These are phyloP conservation scores for Balamuthia mandrillaris DNA, from an alignment of 208 protist genomes.

Conservation along the genomic window DNA sequence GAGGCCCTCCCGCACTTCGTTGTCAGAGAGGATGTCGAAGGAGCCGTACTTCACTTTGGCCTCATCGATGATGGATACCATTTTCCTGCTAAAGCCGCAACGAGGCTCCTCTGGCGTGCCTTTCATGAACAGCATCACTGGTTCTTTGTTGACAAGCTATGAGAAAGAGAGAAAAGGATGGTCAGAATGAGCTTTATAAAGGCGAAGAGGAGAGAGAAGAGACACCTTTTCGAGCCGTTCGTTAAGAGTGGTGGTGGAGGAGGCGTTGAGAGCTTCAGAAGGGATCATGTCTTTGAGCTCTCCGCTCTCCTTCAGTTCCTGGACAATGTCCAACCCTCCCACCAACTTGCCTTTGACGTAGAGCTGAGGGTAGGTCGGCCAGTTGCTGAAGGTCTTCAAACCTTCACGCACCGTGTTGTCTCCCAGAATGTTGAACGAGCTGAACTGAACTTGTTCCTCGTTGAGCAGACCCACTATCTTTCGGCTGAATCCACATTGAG, in stretches of 20 bases:
- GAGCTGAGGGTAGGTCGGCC: conserved; percentile 79
- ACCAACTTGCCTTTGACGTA: conserved; percentile 76
- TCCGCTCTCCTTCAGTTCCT: conserved; percentile 62
- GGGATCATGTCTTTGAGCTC: conserved; percentile 51
- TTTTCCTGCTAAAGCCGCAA: conserved; percentile 12
- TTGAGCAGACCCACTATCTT: conserved; percentile 36
- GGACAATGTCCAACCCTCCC: conserved; percentile 76
- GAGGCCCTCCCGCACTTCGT: not conserved
- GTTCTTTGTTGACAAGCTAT: not conserved
- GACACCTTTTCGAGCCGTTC: too few relatives aligned
- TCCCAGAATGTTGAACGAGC: conserved; percentile 27
- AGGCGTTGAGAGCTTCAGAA: too few relatives aligned
- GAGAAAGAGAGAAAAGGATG: too few relatives aligned
- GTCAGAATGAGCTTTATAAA: too few relatives aligned
- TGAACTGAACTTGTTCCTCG: not conserved
- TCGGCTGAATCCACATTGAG: conserved; percentile 38
- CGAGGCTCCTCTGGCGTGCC: conserved; percentile 21
- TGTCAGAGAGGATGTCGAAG: conserved; percentile 42
- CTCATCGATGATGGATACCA: not conserved
- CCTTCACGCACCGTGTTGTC: conserved; percentile 35
- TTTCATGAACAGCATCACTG: conserved; percentile 45
- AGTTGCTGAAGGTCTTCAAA: conserved; percentile 68
- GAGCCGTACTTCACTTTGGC: not conserved
- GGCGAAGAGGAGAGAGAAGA: too few relatives aligned
- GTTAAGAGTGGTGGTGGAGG: too few relatives aligned